Percentiles rank a stretch among this genome's conserved stretches.
Evolutionary conservation across 345 rosid genomes (phyloP).

Genomic region (Eucalyptus virginea): DNA sequence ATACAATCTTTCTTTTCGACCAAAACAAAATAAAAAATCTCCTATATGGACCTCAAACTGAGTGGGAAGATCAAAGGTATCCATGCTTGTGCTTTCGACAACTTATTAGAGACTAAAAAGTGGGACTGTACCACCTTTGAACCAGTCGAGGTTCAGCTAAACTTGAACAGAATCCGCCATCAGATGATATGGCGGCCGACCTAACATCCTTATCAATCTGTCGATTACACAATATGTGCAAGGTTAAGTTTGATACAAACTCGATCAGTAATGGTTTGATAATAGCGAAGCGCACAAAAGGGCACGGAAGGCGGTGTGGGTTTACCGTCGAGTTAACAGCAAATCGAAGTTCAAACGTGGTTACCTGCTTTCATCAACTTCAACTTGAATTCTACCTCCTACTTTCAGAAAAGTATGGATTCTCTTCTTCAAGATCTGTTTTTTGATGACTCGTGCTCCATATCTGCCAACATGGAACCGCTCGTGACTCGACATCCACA

Average conservation of each 20-base stretch:
- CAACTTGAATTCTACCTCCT: not conserved
- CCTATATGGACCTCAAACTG: not conserved
- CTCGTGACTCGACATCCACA: not conserved
- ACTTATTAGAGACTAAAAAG: not conserved
- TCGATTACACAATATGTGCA: not conserved
- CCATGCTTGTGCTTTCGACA: not conserved
- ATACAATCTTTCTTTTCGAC: too few species aligned
- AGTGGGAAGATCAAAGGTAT: not conserved
- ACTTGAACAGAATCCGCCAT: not conserved
- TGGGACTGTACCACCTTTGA: not conserved
- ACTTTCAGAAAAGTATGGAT: not conserved
- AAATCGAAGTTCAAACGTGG: not conserved
- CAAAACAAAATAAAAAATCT: too few species aligned
- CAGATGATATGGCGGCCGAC: not conserved
- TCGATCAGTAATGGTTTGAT: not conserved
- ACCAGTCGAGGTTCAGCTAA: not conserved
- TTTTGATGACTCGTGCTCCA: not conserved
- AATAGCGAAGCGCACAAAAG: not conserved
- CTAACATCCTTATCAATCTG: not conserved
- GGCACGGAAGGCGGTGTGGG: not conserved
- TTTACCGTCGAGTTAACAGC: not conserved
- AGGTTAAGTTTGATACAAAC: not conserved
- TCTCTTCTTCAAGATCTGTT: not conserved
- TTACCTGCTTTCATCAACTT: not conserved
- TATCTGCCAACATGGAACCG: not conserved